Conservation (phyloP, 225 moss, liverwort and hornwort genomes). For the Straminergon stramineum region DNA sequence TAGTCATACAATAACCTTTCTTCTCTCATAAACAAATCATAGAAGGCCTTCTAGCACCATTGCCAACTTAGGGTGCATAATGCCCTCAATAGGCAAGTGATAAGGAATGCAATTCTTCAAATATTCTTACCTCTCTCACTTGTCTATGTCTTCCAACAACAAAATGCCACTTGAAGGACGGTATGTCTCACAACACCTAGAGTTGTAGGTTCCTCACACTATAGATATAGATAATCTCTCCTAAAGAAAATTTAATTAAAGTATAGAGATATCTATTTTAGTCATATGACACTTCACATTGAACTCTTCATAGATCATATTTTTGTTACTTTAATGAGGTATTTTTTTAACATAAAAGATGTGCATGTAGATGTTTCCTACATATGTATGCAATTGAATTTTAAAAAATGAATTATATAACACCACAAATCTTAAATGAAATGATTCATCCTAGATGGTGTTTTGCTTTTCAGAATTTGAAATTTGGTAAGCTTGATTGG, state of each 20-base stretch:
- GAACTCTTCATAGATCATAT: not conserved
- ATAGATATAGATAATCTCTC: no score
- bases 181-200: no score
- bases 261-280: not conserved
- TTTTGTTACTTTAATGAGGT: not conserved
- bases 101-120: not conserved
- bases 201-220: rapidly evolving
- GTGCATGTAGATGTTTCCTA: not conserved
- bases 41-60: no score
- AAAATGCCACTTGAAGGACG: not conserved
- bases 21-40: no score
- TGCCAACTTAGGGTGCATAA: rapidly evolving
- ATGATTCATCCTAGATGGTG: rapidly evolving
- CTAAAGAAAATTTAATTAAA: not conserved
- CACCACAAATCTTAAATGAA: not conserved
- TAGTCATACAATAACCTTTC: no score
- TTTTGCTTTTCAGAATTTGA: not conserved
- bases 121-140: rapidly evolving
- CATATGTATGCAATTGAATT: not conserved
- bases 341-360: not conserved
- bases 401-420: not conserved
- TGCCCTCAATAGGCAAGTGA: not conserved
- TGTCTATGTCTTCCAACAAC: rapidly evolving
- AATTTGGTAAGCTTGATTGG: not conserved
- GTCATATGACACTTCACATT: not conserved